Conservation (phyloP, 371 early-diverging fungal genomes). For the Mortierella sp. region DNA sequence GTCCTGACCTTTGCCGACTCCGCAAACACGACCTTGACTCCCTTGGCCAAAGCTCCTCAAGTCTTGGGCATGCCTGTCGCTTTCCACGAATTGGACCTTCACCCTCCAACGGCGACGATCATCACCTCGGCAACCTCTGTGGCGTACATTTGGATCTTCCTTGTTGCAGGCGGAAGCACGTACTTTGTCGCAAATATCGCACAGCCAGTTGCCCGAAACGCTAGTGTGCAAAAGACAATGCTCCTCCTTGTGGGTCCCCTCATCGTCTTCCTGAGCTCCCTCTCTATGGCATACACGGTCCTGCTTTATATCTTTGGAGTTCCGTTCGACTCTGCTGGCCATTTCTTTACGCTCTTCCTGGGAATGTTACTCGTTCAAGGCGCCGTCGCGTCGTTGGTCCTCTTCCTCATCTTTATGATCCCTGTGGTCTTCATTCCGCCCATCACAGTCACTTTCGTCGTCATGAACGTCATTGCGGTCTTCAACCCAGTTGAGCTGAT, state of each 20-base stretch:
- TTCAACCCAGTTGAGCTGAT: slow-evolving; percentile 44
- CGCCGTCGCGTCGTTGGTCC: slow-evolving; percentile 36
- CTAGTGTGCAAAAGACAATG: slow-evolving; percentile 31
- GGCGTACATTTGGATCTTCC: slow-evolving; percentile 49
- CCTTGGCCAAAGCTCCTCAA: slow-evolving; percentile 25
- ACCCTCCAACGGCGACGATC: slow-evolving; percentile 37
- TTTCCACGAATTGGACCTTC: slow-evolving; percentile 38
- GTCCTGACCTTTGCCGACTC: slow-evolving; percentile 25
- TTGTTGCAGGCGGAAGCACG: slow-evolving; percentile 41
- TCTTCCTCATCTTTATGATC: slow-evolving; percentile 43
- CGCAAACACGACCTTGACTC: slow-evolving; percentile 17
- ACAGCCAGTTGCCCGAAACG: slow-evolving; percentile 22
- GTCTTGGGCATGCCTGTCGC: slow-evolving; percentile 38
- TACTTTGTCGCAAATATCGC: slow-evolving; percentile 36
- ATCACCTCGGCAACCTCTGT: slow-evolving; percentile 40
- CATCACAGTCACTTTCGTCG: slow-evolving; percentile 38
- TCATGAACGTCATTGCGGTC: slow-evolving; percentile 50
- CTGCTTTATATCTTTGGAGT: slow-evolving; percentile 40
- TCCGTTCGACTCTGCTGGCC: slow-evolving; percentile 28
- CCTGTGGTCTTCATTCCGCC: slow-evolving; percentile 34
- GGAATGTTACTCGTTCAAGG: slow-evolving; percentile 40
- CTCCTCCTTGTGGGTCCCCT: slow-evolving; percentile 21
- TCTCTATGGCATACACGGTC: slow-evolving; percentile 39
- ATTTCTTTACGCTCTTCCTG: slow-evolving; percentile 37
- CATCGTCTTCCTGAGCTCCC: slow-evolving; percentile 23